Evolutionary conservation across 371 early-diverging fungal genomes (phyloP).

Genomic region (Circinella minor): DNA sequence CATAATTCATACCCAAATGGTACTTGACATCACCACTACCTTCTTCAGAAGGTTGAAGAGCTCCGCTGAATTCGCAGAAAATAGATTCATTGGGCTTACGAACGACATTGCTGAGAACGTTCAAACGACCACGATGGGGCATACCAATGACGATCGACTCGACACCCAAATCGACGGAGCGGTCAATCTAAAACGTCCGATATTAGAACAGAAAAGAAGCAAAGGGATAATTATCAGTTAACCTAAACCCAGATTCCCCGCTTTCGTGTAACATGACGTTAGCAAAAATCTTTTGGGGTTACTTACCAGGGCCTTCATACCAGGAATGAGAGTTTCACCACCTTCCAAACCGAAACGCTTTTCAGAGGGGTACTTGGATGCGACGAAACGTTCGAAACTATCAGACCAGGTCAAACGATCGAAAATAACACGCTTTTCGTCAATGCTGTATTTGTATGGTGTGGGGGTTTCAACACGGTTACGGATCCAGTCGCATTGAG

Average conservation of each 20-base stretch:
- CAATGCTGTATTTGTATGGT: constrained; percentile 83
- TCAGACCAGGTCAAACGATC: constrained; percentile 97
- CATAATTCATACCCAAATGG: constrained; percentile 97
- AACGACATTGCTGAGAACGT: constrained; percentile 96
- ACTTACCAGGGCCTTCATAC: constrained; percentile 94
- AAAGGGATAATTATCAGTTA: background rate
- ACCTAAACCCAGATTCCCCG: background rate
- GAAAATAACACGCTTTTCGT: constrained; percentile 89
- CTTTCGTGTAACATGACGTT: background rate
- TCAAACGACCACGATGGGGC: constrained; percentile 98
- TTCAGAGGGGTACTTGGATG: constrained; percentile 93
- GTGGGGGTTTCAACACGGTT: constrained; percentile 88
- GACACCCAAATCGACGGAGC: constrained; percentile 92
- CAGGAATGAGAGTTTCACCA: constrained; percentile 95
- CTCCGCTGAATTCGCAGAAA: constrained; percentile 94
- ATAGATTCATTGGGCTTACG: constrained; percentile 97
- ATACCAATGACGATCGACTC: constrained; percentile 96
- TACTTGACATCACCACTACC: constrained; percentile 98
- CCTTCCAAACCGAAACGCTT: constrained; percentile 99
- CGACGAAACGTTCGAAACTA: constrained; percentile 94
- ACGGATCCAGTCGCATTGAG: constrained; percentile 97
- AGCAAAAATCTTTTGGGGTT: background rate
- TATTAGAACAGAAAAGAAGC: background rate
- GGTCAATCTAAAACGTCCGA: constrained; percentile 75
- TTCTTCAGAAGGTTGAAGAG: constrained; percentile 78